Base-by-base conservation (phyloP, 73 alveolate species). In the Uronychia setigera region DNA sequence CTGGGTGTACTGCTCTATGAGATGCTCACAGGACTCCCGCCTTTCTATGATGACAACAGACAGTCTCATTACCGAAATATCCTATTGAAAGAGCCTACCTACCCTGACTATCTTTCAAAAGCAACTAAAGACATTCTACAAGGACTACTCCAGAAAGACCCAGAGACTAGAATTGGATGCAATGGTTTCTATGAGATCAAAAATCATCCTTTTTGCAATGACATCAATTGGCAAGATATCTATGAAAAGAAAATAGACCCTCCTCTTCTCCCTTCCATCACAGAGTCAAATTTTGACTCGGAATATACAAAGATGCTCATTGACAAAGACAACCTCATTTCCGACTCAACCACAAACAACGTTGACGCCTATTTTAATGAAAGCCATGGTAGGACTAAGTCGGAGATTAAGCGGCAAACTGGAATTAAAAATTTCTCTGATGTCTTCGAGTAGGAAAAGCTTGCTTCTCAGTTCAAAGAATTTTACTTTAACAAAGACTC, bases 21-120 rank as follows among this genome's bases (percentile, higher is more conserved):
- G 86, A 85, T 94, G 96, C 87, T 94, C 58, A 92, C 91, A 32
- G 98, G 98, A 19, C 82, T 83, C 29, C 95, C 96, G 0, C 98
- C 98, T 31, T 80, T 79, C 81, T 88, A 88, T 58, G 81, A 85
- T 34, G 67, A 83, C 35, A 33, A 88, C 31, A 30, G 88, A 19
- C 19, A 5, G 19, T 11, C 67, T 46, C 67, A 46, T 19, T 89
- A 78, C 67, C 79, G 19, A 27, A 88, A 89, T 32, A 92, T 92
- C 28, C 46, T 78, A 11, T 84, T 82, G 57, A 81, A 88, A 30
- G 93, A 84, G 35, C 82, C 90, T 26, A 74, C 35, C 31, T 86
- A 57, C 31, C 97, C 97, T 5, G 88, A 81, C 27, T 82, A 80
- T n/a, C 58, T 92, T 81, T 80, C 93, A 11, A 87, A 80, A 34